These are phyloP conservation scores for Calycina marina DNA, from an alignment of 2,329 filamentous ascomycete genomes.

Conservation along the genomic window DNA sequence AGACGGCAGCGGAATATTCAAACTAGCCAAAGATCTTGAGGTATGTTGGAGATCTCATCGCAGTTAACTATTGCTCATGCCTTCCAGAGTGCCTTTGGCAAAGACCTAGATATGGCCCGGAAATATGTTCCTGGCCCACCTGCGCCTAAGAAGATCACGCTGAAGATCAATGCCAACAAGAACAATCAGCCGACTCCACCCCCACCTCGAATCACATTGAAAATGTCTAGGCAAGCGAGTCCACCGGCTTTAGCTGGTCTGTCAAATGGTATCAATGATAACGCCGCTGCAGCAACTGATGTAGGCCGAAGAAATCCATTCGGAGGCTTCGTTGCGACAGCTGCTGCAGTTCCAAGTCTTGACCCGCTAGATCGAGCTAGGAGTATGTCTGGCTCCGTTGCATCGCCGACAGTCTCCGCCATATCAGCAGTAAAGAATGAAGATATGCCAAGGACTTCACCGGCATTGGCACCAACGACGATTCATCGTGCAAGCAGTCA, in stretches of 20 bases:
- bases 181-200: slow-evolving; percentile 37
- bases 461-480: slow-evolving; percentile 13
- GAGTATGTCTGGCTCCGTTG: slow-evolving; percentile 19
- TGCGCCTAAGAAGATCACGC: slow-evolving; percentile 45
- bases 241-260: slow-evolving; percentile 36
- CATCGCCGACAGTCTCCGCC: slow-evolving; percentile 20
- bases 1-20: slow-evolving; percentile 73
- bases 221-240: slow-evolving; percentile 42
- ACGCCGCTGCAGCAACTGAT: slow-evolving; percentile 12
- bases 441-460: slow-evolving; percentile 19
- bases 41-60: slow-evolving; percentile 31
- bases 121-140: background rate
- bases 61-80: too few species aligned
- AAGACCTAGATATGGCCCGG: slow-evolving; percentile 39
- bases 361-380: slow-evolving; percentile 19
- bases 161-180: slow-evolving; percentile 47
- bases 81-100: slow-evolving; percentile 55
- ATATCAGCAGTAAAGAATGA: slow-evolving; percentile 26
- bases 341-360: slow-evolving; percentile 15
- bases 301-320: slow-evolving; percentile 20
- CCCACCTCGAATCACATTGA: slow-evolving; percentile 48
- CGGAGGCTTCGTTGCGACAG: slow-evolving; percentile 11
- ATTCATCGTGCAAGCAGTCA: slow-evolving; percentile 27
- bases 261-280: slow-evolving; percentile 26
- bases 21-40: slow-evolving; percentile 65